A percentile compares a stretch with the other conserved stretches of the same genome.
Evolutionary conservation across 75 land plant genomes (phyloP).

Genomic region (Cryptomeria japonica): DNA sequence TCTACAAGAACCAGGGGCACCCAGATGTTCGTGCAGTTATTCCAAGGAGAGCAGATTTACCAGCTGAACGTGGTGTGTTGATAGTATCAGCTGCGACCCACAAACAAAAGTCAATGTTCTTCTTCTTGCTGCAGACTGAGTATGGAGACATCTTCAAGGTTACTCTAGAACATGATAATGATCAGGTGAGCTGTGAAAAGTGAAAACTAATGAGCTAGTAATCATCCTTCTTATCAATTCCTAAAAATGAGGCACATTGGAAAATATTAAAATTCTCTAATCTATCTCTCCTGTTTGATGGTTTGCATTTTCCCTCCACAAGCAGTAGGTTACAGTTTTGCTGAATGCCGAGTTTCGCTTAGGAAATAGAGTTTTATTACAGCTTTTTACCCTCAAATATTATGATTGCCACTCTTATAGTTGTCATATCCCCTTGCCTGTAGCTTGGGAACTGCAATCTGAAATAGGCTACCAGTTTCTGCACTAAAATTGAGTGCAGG

Average conservation of each 20-base stretch:
- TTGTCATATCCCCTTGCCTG: no score
- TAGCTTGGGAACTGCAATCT: no score
- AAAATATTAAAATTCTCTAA: background rate
- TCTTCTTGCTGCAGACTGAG: conserved; percentile 96
- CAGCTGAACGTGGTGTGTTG: conserved; percentile 89
- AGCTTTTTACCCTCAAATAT: no score
- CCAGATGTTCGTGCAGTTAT: conserved; percentile 92
- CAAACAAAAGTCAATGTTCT: conserved; percentile 84
- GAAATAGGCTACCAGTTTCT: no score
- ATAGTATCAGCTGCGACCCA: conserved; percentile 95
- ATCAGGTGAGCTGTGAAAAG: conserved; percentile 21
- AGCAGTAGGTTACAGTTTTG: no score
- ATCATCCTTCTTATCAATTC: background rate
- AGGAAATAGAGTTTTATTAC: no score
- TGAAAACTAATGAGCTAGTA: background rate
- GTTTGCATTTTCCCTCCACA: no score
- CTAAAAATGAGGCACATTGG: background rate
- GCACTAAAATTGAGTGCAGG: no score
- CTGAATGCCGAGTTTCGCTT: no score
- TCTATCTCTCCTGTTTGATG: background rate
- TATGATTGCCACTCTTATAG: no score
- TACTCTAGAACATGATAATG: conserved; percentile 75
- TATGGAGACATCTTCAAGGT: conserved; percentile 98
- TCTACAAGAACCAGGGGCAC: conserved; percentile 96
- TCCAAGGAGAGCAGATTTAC: conserved; percentile 88